Evolutionary conservation across 1,284 basidiomycete genomes (phyloP), one percentile per base, ranked within the genome.

Genomic region (Xerocomus minutiporus): DNA sequence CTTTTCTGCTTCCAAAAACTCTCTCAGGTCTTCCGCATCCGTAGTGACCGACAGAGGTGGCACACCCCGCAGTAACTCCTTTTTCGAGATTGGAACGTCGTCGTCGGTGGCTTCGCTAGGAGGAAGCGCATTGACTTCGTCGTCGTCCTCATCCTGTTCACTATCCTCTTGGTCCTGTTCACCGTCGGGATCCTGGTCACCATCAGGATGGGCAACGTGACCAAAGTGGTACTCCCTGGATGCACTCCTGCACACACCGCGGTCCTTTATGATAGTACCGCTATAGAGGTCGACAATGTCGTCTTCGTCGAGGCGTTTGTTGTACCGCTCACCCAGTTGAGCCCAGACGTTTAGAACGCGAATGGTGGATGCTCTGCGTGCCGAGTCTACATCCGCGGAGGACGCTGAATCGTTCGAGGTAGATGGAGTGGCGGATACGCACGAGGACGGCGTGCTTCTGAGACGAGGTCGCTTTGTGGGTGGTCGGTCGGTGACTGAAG

Each of bases 281-380:
- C 80, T 80, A 46, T 73, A 69, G 2, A 90, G 68, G 62, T 90
- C 83, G 34, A 90, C 75, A 46, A 89, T 83, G 62, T 90, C 88
- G 66, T 90, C 87, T 60, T 89, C 82, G 57, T 88, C 85, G 28
- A 88, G 69, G 38, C 75, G 74, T 47, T 79, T 76, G 35, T 77
- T 76, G 63, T 88, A 86, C 40, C 83, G 78, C 42, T 83, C 80
- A 3, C 78, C 85, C 11, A 90, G 76, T 39, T 78, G 74, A 17
- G 78, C 73, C 87, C 88, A 89, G 17, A 79, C 71, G 58, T 80
- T 76, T 31, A 81, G 68, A 35, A 90, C 72, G 5, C 82, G 80
- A 58, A 73, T 68, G 5, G 75, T 73, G 3, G 83, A 83, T 5
- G 77, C 81, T 48, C 79, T 73, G 43, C 83, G 74, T 38, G 79